Conservation (phyloP, 129 eudicot genomes). For the Centaurea solstitialis region DNA sequence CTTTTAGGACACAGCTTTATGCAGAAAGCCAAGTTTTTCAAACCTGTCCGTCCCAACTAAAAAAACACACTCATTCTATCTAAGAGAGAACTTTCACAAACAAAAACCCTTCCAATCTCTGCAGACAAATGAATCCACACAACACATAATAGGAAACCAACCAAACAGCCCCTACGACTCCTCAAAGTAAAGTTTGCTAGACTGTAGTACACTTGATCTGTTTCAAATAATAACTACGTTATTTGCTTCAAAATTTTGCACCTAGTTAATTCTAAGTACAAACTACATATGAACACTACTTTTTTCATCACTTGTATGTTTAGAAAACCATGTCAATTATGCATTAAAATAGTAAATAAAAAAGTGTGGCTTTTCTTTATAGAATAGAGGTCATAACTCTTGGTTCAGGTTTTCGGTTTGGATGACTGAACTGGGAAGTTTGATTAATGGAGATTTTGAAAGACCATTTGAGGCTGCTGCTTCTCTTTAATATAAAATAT, state of each 20-base stretch:
- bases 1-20: too few relatives aligned
- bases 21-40: too few relatives aligned
- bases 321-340: not conserved
- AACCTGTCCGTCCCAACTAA: too few relatives aligned
- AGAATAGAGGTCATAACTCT: conserved; percentile 1
- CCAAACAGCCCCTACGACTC: not conserved
- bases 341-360: not conserved
- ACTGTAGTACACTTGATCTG: not conserved
- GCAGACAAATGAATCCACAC: too few relatives aligned
- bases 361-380: not conserved
- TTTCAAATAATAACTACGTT: not conserved
- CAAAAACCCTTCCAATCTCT: too few relatives aligned
- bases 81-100: too few relatives aligned
- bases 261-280: not conserved
- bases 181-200: conserved; percentile 1
- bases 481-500: too few relatives aligned
- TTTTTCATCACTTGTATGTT: not conserved
- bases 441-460: not conserved
- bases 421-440: not conserved
- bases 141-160: too few relatives aligned
- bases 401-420: not conserved
- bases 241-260: not conserved
- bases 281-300: not conserved
- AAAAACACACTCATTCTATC: too few relatives aligned
- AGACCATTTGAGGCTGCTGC: not conserved